Percentiles rank a stretch among this genome's conserved stretches.
Conservation (phyloP, 2,329 filamentous ascomycete species). For the Penicillium sp. region DNA sequence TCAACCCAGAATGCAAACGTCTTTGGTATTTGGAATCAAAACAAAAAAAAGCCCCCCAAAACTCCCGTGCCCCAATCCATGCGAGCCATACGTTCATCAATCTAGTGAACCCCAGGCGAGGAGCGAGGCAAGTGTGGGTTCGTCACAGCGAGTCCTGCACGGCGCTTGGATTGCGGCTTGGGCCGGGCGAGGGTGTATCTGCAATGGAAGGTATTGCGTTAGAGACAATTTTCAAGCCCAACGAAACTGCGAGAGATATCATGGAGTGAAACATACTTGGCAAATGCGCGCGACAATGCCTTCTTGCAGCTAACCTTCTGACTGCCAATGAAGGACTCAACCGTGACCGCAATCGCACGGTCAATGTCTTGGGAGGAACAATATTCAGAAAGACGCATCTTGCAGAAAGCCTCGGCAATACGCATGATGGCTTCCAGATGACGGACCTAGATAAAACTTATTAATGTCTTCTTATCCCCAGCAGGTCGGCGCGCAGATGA, state of each 20-base stretch:
- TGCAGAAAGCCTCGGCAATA: conserved; percentile 88
- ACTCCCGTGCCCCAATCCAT: background rate
- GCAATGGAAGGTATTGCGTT: conserved; percentile 8
- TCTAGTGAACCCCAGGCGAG: conserved; percentile 12
- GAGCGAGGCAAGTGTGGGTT: conserved; percentile 24
- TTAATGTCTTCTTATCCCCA: conserved; percentile 2
- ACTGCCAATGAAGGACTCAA: conserved; percentile 90
- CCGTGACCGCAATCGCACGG: conserved; percentile 91
- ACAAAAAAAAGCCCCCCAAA: conserved; percentile 13
- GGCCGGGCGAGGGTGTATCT: conserved; percentile 38
- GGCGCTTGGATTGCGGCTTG: conserved; percentile 36
- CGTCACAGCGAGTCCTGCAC: conserved; percentile 30
- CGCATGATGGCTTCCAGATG: conserved; percentile 97
- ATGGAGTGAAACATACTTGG: conserved; percentile 66
- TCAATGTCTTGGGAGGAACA: conserved; percentile 87
- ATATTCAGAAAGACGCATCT: conserved; percentile 97
- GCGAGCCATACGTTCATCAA: background rate
- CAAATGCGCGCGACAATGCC: conserved; percentile 85
- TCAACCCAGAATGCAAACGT: conserved; percentile 18
- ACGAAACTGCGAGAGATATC: conserved; percentile 25
- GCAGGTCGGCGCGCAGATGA: background rate
- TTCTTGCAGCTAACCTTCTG: conserved; percentile 99
- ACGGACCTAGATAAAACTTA: conserved; percentile 61
- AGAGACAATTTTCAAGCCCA: background rate
- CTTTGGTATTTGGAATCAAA: conserved; percentile 17